Evolutionary conservation across 2,329 filamentous ascomycete species (phyloP).

Genomic region (Arthrobotrys sphaeroides): DNA sequence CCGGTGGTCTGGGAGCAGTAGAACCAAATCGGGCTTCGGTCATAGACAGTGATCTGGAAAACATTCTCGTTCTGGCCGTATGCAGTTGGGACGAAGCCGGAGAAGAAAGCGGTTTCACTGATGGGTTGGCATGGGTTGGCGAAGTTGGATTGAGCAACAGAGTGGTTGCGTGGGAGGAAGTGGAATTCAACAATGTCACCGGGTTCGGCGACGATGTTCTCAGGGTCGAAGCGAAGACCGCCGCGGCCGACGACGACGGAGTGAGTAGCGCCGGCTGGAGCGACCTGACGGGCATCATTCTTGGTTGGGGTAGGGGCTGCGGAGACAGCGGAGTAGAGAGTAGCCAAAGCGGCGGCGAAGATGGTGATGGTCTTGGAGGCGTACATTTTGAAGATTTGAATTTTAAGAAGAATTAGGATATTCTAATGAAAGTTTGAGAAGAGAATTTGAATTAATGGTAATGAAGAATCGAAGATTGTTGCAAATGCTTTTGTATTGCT

Average conservation of each 20-base stretch:
- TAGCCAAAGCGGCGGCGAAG: constrained; percentile 35
- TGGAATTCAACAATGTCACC: constrained; percentile 68
- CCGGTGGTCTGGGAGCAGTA: constrained; percentile 64
- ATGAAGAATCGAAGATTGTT: background rate
- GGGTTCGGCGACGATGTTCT: constrained; percentile 64
- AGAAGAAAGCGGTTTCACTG: constrained; percentile 61
- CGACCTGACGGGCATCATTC: constrained; percentile 3
- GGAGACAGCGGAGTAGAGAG: constrained; percentile 19
- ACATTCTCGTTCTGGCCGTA: constrained; percentile 59
- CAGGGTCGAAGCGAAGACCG: constrained; percentile 65
- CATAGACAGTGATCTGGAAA: constrained; percentile 65
- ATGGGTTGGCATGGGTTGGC: constrained; percentile 62
- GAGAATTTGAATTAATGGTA: background rate
- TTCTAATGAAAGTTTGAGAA: background rate
- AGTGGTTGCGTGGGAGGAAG: constrained; percentile 67
- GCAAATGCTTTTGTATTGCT: constrained; percentile 14
- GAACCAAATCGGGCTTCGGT: constrained; percentile 64
- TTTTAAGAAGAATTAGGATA: background rate
- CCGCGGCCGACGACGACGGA: constrained; percentile 51
- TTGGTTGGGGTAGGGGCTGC: constrained; percentile 48
- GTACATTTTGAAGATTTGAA: constrained; percentile 42
- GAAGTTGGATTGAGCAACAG: constrained; percentile 63
- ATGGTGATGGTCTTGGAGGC: constrained; percentile 36
- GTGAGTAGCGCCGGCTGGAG: constrained; percentile 37
- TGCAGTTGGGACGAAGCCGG: constrained; percentile 61